These are phyloP conservation scores for Datura wrightii DNA, from an alignment of 257 asterid species.

Conservation along the genomic window DNA sequence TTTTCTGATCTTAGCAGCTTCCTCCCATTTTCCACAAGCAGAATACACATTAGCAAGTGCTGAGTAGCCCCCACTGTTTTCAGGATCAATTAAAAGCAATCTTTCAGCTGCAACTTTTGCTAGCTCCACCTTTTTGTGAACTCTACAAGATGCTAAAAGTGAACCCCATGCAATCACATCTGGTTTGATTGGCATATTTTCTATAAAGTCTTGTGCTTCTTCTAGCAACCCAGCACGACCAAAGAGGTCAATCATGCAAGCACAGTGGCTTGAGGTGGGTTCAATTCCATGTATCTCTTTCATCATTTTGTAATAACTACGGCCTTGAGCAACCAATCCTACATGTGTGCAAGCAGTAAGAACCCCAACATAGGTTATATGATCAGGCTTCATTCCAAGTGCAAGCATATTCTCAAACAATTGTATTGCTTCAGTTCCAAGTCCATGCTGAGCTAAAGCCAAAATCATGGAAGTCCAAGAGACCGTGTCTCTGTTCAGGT, in stretches of 20 bases:
- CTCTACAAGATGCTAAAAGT: constrained; percentile 79
- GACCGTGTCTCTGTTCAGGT: constrained; percentile 56
- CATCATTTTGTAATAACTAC: constrained; percentile 72
- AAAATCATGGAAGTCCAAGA: constrained; percentile 93
- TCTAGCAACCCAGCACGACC: constrained; percentile 86
- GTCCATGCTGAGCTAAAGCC: constrained; percentile 87
- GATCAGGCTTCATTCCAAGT: constrained; percentile 66
- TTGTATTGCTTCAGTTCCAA: constrained; percentile 68
- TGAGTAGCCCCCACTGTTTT: constrained; percentile 83
- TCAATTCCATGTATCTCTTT: constrained; percentile 62
- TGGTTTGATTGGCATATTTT: constrained; percentile 70
- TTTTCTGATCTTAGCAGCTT: constrained; percentile 79
- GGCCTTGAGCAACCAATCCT: constrained; percentile 82
- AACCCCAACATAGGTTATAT: constrained; percentile 83
- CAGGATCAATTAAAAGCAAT: constrained; percentile 74
- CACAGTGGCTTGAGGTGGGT: constrained; percentile 74
- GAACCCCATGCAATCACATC: constrained; percentile 75
- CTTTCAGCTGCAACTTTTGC: constrained; percentile 78
- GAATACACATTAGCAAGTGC: constrained; percentile 84
- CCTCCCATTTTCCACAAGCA: constrained; percentile 81
- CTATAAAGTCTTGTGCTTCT: constrained; percentile 74
- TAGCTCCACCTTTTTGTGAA: constrained; percentile 68
- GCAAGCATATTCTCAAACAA: constrained; percentile 72
- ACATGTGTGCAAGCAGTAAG: constrained; percentile 83
- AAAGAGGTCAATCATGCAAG: constrained; percentile 83